Evolutionary conservation across 2,329 filamentous ascomycete genomes (phyloP).

Genomic region (Diaporthe nobilis): DNA sequence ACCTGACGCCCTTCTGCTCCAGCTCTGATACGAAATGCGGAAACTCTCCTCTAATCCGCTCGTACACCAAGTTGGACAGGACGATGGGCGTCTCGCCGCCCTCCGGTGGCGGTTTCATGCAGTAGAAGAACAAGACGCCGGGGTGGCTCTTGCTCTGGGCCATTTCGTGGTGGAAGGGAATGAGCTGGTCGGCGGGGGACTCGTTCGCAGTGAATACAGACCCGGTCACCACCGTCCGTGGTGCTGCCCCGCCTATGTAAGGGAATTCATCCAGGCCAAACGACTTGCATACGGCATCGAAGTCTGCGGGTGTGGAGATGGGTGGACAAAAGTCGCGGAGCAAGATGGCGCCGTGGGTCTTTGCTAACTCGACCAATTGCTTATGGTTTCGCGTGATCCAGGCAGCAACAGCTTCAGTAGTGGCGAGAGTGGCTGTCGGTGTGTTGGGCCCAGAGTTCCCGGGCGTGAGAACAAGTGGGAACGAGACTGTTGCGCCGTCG

Average conservation of each 20-base stretch:
- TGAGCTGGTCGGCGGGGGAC: slow-evolving; percentile 41
- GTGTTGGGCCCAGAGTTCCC: slow-evolving; percentile 43
- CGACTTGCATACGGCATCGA: slow-evolving; percentile 36
- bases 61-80: slow-evolving; percentile 38
- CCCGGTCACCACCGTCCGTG: slow-evolving; percentile 33
- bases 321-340: slow-evolving; percentile 39
- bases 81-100: slow-evolving; percentile 40
- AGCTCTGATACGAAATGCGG: slow-evolving; percentile 37
- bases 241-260: slow-evolving; percentile 40
- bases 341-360: slow-evolving; percentile 37
- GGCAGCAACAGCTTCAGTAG: slow-evolving; percentile 26
- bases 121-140: slow-evolving; percentile 38
- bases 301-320: slow-evolving; percentile 33
- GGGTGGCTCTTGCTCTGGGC: slow-evolving; percentile 40
- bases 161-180: slow-evolving; percentile 42
- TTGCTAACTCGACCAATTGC: slow-evolving; percentile 29
- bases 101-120: slow-evolving; percentile 32
- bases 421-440: neutral
- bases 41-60: slow-evolving; percentile 32
- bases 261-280: slow-evolving; percentile 37
- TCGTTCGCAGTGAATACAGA: slow-evolving; percentile 42
- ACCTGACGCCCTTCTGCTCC: slow-evolving; percentile 40
- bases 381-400: slow-evolving; percentile 36
- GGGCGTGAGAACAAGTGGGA: slow-evolving; percentile 38
- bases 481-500: slow-evolving; percentile 24